A percentile compares a stretch with the other conserved stretches of the same genome.
Conservation (phyloP, 768 basidiomycete species). For the Mycena indigotica region DNA sequence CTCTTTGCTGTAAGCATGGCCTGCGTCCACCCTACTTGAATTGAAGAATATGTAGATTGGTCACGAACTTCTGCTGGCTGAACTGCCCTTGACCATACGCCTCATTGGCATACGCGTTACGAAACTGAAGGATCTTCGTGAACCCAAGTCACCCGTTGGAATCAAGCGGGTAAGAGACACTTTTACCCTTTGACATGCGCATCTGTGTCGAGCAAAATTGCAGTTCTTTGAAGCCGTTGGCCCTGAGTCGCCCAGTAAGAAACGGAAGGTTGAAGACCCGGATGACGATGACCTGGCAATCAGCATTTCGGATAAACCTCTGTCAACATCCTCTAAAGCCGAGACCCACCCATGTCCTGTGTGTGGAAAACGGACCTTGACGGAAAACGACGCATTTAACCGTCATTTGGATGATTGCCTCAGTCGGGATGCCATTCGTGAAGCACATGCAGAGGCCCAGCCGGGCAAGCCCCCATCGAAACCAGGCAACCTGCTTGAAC, state of each 20-base stretch:
- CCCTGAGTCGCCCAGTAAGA: slow-evolving; percentile 41
- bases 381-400: slow-evolving; percentile 79
- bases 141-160: slow-evolving; percentile 46
- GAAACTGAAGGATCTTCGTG: slow-evolving; percentile 81
- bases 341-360: slow-evolving; percentile 68
- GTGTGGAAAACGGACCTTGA: slow-evolving; percentile 60
- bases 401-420: slow-evolving; percentile 90
- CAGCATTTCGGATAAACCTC: not conserved
- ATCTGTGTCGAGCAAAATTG: not conserved
- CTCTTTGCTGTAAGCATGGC: slow-evolving; percentile 62
- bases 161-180: slow-evolving; percentile 69
- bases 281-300: not conserved
- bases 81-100: slow-evolving; percentile 77
- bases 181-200: not conserved
- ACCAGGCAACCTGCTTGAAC: slow-evolving; percentile 15
- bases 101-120: slow-evolving; percentile 89
- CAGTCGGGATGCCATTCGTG: slow-evolving; percentile 73
- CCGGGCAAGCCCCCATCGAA: slow-evolving; percentile 13
- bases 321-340: not conserved
- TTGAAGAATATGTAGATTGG: slow-evolving; percentile 55
- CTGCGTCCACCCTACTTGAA: slow-evolving; percentile 14
- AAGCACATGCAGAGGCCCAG: slow-evolving; percentile 57
- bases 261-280: slow-evolving; percentile 30
- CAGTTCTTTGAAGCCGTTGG: slow-evolving; percentile 62
- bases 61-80: slow-evolving; percentile 77